phyloP scores from a whole-genome alignment of 1,284 basidiomycete genomes.

The Fomitopsis betulina region DNA sequence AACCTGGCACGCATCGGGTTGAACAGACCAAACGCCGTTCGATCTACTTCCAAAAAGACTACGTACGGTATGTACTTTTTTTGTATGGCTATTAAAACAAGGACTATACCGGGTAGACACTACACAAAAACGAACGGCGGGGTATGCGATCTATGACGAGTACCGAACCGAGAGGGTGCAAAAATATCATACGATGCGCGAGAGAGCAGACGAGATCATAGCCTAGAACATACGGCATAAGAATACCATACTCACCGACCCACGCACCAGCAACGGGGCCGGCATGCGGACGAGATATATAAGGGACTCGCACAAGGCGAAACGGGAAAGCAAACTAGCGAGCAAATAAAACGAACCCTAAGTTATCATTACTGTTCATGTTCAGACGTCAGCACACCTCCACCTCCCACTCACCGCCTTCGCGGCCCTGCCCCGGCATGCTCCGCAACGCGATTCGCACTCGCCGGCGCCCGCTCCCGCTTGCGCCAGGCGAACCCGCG shows the following conservation, averaged over 20 bases:
- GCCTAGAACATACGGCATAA: conserved; percentile 7
- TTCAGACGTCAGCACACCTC: conserved; percentile 46
- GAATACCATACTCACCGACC: conserved; percentile 1
- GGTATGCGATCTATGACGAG: conserved; percentile 2
- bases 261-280: neutral
- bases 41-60: neutral
- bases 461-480: conserved; percentile 30
- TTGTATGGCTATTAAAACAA: conserved; percentile 5
- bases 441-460: conserved; percentile 63
- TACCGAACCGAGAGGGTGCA: neutral
- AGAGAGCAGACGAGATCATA: conserved; percentile 6
- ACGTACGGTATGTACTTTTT: conserved; percentile 6
- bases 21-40: neutral
- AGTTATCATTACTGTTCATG: neutral
- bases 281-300: neutral
- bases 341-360: conserved; percentile 3
- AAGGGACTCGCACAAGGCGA: neutral
- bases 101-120: conserved; percentile 5
- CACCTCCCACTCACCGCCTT: conserved; percentile 72
- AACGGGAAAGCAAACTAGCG: neutral
- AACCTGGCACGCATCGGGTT: no score
- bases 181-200: conserved; percentile 7
- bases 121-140: conserved; percentile 9
- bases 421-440: conserved; percentile 51
- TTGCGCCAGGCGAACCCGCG: conserved; percentile 16